Conservation (phyloP, 352 stramenopile genomes). For the Pythium brachiatum region DNA sequence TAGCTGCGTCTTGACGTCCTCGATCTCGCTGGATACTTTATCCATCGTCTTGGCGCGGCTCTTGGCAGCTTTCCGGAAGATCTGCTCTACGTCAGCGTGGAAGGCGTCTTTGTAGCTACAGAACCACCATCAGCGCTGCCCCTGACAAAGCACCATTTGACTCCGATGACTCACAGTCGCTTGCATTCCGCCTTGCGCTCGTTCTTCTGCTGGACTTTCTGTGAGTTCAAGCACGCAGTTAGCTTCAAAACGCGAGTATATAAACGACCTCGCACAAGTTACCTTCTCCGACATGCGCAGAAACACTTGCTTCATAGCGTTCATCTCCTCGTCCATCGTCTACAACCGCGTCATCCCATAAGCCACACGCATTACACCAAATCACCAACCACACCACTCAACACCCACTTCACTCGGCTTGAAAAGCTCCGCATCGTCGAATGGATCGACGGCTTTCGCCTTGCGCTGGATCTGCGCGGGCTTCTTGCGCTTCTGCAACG, state of each 20-base stretch:
- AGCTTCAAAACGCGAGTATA: not conserved
- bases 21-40: slow-evolving; percentile 9
- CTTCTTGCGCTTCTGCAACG: slow-evolving; percentile 18
- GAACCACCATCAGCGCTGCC: not conserved
- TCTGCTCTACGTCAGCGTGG: slow-evolving; percentile 18
- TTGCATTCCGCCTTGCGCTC: slow-evolving; percentile 27
- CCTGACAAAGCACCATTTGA: not conserved
- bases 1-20: slow-evolving; percentile 2
- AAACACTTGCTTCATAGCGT: slow-evolving; percentile 31
- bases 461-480: not conserved
- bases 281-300: slow-evolving; percentile 32
- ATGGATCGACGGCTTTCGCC: slow-evolving; percentile 6
- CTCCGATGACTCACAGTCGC: slow-evolving; percentile 11
- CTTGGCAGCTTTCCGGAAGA: slow-evolving; percentile 18
- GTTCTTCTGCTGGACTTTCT: slow-evolving; percentile 31
- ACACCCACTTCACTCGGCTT: slow-evolving; percentile 6
- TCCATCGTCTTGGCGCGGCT: slow-evolving; percentile 10
- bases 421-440: slow-evolving; percentile 7
- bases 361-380: too few species aligned
- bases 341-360: slow-evolving; percentile 1
- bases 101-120: slow-evolving; percentile 24
- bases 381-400: not conserved
- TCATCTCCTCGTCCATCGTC: slow-evolving; percentile 28
- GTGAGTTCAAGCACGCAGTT: not conserved
- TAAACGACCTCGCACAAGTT: not conserved